Evolutionary conservation across 2,329 filamentous ascomycete species (phyloP).

Genomic region (Polytolypa hystricis): DNA sequence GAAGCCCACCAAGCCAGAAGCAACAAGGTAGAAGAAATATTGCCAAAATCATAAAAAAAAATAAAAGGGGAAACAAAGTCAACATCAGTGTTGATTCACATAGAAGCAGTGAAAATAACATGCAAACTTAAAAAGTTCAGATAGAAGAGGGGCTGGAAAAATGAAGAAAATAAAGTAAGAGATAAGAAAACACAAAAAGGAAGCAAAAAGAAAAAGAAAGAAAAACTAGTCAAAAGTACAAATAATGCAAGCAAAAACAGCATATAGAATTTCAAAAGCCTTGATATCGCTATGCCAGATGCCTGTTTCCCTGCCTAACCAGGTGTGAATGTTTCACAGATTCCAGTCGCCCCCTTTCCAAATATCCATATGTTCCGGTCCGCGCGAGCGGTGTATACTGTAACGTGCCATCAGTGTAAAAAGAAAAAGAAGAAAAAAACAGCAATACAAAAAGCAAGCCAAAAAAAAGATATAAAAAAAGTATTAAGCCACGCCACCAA

Average conservation of each 20-base stretch:
- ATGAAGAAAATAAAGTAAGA: slow-evolving; percentile 1
- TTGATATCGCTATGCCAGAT: slow-evolving; percentile 2
- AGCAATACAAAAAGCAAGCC: slow-evolving; percentile 10
- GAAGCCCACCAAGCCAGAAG: too few relatives aligned
- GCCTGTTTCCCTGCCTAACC: neutral
- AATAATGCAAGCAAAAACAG: too few relatives aligned
- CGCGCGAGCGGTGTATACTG: slow-evolving; percentile 13
- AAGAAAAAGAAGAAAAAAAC: slow-evolving; percentile 13
- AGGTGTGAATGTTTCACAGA: neutral
- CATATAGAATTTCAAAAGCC: too few relatives aligned
- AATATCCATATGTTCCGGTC: slow-evolving; percentile 11
- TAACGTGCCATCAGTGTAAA: slow-evolving; percentile 9
- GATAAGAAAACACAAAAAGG: slow-evolving; percentile 8
- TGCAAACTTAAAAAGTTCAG: too few relatives aligned
- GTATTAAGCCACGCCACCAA: slow-evolving; percentile 6
- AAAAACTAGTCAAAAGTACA: neutral
- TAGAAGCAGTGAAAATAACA: too few relatives aligned
- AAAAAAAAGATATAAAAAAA: slow-evolving; percentile 9
- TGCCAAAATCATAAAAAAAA: too few relatives aligned
- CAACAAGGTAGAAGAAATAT: too few relatives aligned
- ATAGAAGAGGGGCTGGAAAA: slow-evolving; percentile 3
- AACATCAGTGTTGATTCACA: too few relatives aligned
- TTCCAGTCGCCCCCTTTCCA: slow-evolving; percentile 4
- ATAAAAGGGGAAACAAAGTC: too few relatives aligned
- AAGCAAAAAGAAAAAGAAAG: slow-evolving; percentile 7